These are phyloP conservation scores for Eucalyptus tenuipes DNA, from an alignment of 345 rosid species.

Conservation along the genomic window DNA sequence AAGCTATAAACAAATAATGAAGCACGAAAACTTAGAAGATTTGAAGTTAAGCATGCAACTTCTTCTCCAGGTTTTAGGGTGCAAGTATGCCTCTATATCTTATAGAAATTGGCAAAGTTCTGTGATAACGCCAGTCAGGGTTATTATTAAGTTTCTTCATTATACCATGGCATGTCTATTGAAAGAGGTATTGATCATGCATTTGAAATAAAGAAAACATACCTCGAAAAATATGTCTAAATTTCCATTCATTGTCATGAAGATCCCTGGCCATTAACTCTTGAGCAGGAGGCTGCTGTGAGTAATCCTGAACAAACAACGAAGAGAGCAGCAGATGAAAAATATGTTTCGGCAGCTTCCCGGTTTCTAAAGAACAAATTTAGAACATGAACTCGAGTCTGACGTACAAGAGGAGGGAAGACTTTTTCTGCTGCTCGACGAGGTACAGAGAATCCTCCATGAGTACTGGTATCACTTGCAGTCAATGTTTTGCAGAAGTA, in stretches of 20 bases:
- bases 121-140: not conserved
- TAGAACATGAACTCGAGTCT: not conserved
- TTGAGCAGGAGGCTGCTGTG: constrained; percentile 31
- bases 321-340: not conserved
- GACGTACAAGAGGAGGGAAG: constrained; percentile 40
- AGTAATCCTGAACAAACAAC: constrained; percentile 13
- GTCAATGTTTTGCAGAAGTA: constrained; percentile 44
- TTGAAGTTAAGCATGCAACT: not conserved
- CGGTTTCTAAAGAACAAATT: not conserved
- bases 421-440: constrained; percentile 51
- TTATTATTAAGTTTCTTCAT: not conserved
- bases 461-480: constrained; percentile 44
- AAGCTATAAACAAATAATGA: not conserved
- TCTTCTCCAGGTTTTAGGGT: not conserved
- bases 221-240: constrained; percentile 41
- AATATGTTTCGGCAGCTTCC: not conserved
- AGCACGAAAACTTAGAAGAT: not conserved
- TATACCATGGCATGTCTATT: not conserved
- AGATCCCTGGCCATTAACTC: constrained; percentile 38
- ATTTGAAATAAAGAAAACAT: not conserved
- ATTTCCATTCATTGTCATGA: constrained; percentile 39
- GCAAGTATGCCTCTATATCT: not conserved
- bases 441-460: constrained; percentile 51
- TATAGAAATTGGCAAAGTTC: not conserved
- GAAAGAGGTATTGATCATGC: not conserved